Evolutionary conservation across 257 asterid species (phyloP).

Genomic region (Nicotiana sylvestris): DNA sequence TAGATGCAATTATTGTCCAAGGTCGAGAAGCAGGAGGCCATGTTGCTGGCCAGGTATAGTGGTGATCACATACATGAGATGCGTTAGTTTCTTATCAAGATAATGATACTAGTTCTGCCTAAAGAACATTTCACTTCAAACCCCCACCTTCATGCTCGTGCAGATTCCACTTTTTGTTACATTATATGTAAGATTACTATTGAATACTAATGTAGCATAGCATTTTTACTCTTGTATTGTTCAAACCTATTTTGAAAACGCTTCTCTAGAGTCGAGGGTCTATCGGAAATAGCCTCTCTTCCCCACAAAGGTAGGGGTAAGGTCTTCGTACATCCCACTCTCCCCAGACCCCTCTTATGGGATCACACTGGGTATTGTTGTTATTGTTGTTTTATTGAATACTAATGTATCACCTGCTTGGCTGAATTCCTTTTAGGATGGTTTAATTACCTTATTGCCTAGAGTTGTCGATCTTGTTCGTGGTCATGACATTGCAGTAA

Average conservation of each 20-base stretch:
- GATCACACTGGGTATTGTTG: no score
- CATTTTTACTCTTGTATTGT: no score
- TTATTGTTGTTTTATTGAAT: not conserved
- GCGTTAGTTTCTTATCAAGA: not conserved
- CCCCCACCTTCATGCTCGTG: not conserved
- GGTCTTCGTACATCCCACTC: no score
- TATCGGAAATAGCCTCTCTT: no score
- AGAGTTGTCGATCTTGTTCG: slow-evolving; percentile 67
- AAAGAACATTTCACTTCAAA: not conserved
- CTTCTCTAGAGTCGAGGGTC: no score
- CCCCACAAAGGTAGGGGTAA: no score
- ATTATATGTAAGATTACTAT: not conserved
- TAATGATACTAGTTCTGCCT: not conserved
- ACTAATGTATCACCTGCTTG: not conserved
- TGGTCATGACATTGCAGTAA: slow-evolving; percentile 44
- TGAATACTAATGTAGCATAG: not conserved
- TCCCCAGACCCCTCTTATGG: no score
- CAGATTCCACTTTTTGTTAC: not conserved
- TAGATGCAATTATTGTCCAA: slow-evolving; percentile 84
- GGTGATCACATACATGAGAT: not conserved
- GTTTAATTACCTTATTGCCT: slow-evolving; percentile 60
- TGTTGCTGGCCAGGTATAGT: slow-evolving; percentile 72
- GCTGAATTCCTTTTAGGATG: slow-evolving; percentile 41
- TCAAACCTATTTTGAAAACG: no score
- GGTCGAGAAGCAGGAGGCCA: slow-evolving; percentile 96